Evolutionary conservation across 345 rosid species (phyloP), one percentile per base, ranked within the genome.

Genomic region (Lenwebbia sp.): DNA sequence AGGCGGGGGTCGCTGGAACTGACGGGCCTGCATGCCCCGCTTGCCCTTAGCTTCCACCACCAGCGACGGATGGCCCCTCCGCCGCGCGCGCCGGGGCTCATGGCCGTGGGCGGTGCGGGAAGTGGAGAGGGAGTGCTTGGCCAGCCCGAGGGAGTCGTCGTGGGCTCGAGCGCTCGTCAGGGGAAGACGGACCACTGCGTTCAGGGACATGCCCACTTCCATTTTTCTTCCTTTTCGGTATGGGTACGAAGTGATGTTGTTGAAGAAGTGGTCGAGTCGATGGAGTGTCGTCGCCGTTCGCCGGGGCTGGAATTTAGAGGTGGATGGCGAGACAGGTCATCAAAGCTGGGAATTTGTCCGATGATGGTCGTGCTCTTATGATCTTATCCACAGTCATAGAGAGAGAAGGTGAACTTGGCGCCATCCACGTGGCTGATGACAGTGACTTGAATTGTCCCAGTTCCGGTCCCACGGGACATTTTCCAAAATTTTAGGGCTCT

Each of bases 31-130:
- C 96, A 93, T 94, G 87, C 98, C 98, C 88, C 89, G 92, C 89
- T 92, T 95, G 28, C 99, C 98, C 84, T 95, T 96, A n/a, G 99
- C 98, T 83, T 95, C 89, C 50, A 97, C 95, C 65, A 93, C 92
- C 62, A 94, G 54, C 83, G 85, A 49, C 53, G 47, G 85, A 75
- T 85, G 85, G 87, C 90, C 87, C 65, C 56, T 65, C 52, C 87
- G 84, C 81, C 83, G 89, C 44, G 60, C 86, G 22, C 8, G 54
- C 81, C 60, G 85, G 30, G 84, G 57, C 83, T 85, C 90, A 53
- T 54, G 90, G 83, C 37, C 62, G 53, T 85, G 86, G 62, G 91
- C 25, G 13, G 92, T 84, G 85, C 91, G 91, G 3, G 95, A 89
- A 47, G 92, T 86, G 88, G 91, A 91, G 11, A 93, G 89, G 3